Evolutionary conservation across 2,329 filamentous ascomycete genomes (phyloP).

Genomic region (Ophiocordyceps camponoti-leonardi): DNA sequence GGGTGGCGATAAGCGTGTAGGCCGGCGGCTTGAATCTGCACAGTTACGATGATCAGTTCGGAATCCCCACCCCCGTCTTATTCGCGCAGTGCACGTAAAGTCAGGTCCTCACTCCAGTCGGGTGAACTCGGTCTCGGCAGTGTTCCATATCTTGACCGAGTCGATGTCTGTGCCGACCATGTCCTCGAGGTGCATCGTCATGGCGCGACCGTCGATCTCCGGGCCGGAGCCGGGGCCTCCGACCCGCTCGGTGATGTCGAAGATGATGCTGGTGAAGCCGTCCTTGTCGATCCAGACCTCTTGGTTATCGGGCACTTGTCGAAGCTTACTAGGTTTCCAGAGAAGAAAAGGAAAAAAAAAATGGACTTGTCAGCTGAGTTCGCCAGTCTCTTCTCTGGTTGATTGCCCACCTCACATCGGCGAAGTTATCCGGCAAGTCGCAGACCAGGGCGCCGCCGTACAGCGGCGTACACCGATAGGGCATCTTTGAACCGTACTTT

Average conservation of each 20-base stretch:
- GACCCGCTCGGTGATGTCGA: slow-evolving; percentile 80
- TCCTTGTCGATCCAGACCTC: slow-evolving; percentile 78
- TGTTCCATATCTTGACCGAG: slow-evolving; percentile 48
- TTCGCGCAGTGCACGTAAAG: too few species aligned
- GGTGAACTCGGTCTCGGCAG: slow-evolving; percentile 41
- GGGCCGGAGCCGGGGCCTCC: slow-evolving; percentile 32
- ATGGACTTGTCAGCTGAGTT: background rate
- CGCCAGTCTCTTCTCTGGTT: background rate
- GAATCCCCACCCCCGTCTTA: too few species aligned
- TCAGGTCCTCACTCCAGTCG: slow-evolving; percentile 29
- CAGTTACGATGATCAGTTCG: background rate
- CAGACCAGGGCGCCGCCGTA: slow-evolving; percentile 57
- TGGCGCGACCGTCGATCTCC: slow-evolving; percentile 51
- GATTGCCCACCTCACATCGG: slow-evolving; percentile 48
- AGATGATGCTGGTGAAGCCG: slow-evolving; percentile 72
- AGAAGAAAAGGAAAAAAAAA: background rate
- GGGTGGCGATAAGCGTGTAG: slow-evolving; percentile 53
- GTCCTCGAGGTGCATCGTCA: slow-evolving; percentile 52
- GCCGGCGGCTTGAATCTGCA: slow-evolving; percentile 31
- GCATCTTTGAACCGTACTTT: slow-evolving; percentile 18
- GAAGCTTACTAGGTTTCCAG: slow-evolving; percentile 36
- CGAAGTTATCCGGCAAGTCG: slow-evolving; percentile 50
- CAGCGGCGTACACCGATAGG: slow-evolving; percentile 42
- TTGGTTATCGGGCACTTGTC: slow-evolving; percentile 72
- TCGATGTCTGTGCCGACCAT: slow-evolving; percentile 48